These are phyloP conservation scores for Plenodomus tracheiphilus DNA, from an alignment of 2,329 filamentous ascomycete genomes.

Conservation along the genomic window DNA sequence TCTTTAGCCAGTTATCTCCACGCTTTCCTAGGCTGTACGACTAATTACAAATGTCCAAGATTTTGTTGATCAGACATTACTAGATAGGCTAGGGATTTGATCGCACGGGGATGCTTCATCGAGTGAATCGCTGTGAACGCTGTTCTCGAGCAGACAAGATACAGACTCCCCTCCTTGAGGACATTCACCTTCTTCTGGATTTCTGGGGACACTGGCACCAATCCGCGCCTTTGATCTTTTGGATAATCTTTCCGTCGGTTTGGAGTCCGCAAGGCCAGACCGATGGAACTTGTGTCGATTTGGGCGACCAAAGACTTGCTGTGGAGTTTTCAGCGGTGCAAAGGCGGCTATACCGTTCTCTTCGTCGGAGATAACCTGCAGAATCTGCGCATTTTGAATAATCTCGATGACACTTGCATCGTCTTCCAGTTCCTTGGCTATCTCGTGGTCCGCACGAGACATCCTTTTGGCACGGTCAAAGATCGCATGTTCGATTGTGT, in stretches of 20 bases:
- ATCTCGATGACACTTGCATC: slow-evolving; percentile 62
- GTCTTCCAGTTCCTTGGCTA: slow-evolving; percentile 62
- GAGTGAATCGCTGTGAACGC: neutral
- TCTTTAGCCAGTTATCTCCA: neutral
- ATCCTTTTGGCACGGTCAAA: slow-evolving; percentile 73
- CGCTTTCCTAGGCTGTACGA: neutral
- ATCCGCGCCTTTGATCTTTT: slow-evolving; percentile 22
- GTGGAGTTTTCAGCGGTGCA: slow-evolving; percentile 46
- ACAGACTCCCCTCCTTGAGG: neutral
- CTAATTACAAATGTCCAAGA: neutral
- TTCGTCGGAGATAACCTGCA: slow-evolving; percentile 47
- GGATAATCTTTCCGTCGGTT: slow-evolving; percentile 14
- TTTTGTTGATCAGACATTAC: neutral
- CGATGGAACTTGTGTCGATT: slow-evolving; percentile 35
- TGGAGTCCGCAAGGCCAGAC: slow-evolving; percentile 22
- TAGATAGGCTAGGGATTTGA: neutral
- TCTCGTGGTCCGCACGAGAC: slow-evolving; percentile 63
- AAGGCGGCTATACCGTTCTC: slow-evolving; percentile 40
- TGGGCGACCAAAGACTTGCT: slow-evolving; percentile 51
- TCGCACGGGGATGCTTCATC: neutral
- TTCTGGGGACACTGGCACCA: neutral
- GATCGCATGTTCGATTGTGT: slow-evolving; percentile 84
- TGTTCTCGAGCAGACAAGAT: neutral
- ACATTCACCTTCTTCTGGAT: neutral
- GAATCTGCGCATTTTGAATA: slow-evolving; percentile 59